Percentiles rank a stretch among this genome's conserved stretches.
Conservation (phyloP, 345 rosid species). For the Cardamine resedifolia region DNA sequence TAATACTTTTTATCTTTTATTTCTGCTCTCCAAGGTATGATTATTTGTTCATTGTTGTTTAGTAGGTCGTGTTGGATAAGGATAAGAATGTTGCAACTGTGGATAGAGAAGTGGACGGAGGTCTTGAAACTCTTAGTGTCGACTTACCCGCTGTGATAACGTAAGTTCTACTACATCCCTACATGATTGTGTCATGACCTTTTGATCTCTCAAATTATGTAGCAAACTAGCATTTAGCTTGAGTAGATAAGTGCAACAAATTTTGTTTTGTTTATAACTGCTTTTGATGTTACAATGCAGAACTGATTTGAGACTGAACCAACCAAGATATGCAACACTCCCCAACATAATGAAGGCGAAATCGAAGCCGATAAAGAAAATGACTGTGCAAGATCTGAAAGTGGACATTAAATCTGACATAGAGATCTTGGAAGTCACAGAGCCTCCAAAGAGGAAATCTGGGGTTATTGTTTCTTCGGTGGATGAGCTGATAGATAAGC, state of each 20-base stretch:
- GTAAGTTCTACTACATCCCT: conserved; percentile 41
- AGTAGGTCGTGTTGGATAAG: conserved; percentile 80
- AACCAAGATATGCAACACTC: conserved; percentile 91
- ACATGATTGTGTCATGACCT: neutral
- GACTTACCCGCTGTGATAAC: conserved; percentile 89
- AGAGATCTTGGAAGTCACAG: conserved; percentile 67
- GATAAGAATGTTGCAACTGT: conserved; percentile 69
- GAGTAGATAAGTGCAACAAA: neutral
- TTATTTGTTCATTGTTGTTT: conserved; percentile 27
- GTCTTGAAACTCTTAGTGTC: conserved; percentile 75
- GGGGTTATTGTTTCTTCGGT: conserved; percentile 68
- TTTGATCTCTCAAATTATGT: neutral
- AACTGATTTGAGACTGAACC: conserved; percentile 89
- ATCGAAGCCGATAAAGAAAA: conserved; percentile 76
- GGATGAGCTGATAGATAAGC: conserved; percentile 78
- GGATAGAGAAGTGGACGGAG: conserved; percentile 96
- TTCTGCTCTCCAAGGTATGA: neutral
- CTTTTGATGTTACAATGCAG: conserved; percentile 43
- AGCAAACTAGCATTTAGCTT: too few species aligned
- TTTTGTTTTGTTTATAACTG: neutral
- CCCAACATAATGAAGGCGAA: conserved; percentile 97
- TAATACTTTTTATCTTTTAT: neutral
- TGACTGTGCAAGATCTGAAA: conserved; percentile 61
- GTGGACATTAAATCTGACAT: conserved; percentile 60
- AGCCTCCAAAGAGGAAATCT: conserved; percentile 79